Evolutionary conservation across 805 yeast species (phyloP).

Genomic region (Wickerhamiella domercqiae): DNA sequence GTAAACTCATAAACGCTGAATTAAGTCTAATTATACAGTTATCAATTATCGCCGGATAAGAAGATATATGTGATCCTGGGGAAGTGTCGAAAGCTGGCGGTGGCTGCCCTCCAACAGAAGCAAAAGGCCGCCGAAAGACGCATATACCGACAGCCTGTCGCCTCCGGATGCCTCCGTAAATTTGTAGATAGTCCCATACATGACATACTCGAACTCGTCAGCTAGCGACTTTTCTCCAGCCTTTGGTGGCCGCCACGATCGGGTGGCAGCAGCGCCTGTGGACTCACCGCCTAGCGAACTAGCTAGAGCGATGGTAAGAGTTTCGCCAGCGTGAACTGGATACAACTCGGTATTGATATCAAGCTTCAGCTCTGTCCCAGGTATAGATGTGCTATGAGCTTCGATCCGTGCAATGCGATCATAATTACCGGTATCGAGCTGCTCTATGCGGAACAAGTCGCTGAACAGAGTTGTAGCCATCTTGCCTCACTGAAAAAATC

Average conservation of each 20-base stretch:
- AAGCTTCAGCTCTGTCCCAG: constrained; percentile 65
- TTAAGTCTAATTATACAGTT: too few relatives aligned
- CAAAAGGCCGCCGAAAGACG: constrained; percentile 89
- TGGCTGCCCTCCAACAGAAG: constrained; percentile 92
- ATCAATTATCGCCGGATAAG: constrained; percentile 69
- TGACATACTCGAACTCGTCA: constrained; percentile 94
- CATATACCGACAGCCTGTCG: constrained; percentile 59
- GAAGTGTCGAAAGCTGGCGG: constrained; percentile 71
- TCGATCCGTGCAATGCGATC: constrained; percentile 82
- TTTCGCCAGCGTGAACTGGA: constrained; percentile 63
- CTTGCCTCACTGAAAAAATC: too few relatives aligned
- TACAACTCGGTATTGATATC: constrained; percentile 86
- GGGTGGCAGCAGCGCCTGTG: constrained; percentile 33
- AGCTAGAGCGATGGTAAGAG: constrained; percentile 75
- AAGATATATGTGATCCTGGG: constrained; percentile 86
- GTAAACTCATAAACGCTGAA: too few relatives aligned
- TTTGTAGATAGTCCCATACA: constrained; percentile 95
- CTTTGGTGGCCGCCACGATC: constrained; percentile 74
- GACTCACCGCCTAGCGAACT: constrained; percentile 44
- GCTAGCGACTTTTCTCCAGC: constrained; percentile 75
- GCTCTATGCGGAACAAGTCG: constrained; percentile 74
- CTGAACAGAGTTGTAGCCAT: constrained; percentile 59
- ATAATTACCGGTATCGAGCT: constrained; percentile 78
- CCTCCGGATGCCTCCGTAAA: constrained; percentile 77
- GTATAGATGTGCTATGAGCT: constrained; percentile 70